phyloP scores from a whole-genome alignment of 2,329 filamentous ascomycete genomes.

The Calonectria pseudoreteaudii region DNA sequence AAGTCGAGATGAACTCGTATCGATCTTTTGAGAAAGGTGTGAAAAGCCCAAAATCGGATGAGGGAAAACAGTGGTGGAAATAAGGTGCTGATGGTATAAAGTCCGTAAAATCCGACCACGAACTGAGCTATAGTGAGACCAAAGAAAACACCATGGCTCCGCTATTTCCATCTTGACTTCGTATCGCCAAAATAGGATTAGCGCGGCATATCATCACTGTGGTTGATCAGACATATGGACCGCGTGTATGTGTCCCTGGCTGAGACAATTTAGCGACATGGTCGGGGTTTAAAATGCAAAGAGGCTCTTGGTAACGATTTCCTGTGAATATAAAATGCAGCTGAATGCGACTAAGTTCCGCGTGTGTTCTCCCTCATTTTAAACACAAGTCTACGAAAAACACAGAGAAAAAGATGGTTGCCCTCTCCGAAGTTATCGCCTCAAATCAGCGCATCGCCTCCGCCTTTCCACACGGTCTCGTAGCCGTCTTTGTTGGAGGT shows the following conservation, averaged over 20 bases:
- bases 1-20: background rate
- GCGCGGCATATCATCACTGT: background rate
- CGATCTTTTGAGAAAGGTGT: background rate
- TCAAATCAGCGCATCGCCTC: background rate
- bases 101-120: background rate
- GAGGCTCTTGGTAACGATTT: background rate
- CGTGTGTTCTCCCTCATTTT: background rate
- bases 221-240: background rate
- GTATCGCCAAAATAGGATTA: slow-evolving; percentile 1
- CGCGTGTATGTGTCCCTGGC: background rate
- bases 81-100: background rate
- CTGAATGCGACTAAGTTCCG: background rate
- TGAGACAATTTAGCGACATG: background rate
- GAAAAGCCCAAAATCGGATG: background rate
- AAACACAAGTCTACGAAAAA: background rate
- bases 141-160: background rate
- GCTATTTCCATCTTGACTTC: slow-evolving; percentile 2
- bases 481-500: slow-evolving; percentile 4
- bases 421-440: background rate
- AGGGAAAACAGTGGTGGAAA: background rate
- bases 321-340: background rate
- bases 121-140: background rate
- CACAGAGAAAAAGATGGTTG: background rate
- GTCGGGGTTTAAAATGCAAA: background rate
- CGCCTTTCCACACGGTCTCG: background rate